Base-by-base conservation (phyloP, 208 protist species). In the Porcisia deanei region DNA sequence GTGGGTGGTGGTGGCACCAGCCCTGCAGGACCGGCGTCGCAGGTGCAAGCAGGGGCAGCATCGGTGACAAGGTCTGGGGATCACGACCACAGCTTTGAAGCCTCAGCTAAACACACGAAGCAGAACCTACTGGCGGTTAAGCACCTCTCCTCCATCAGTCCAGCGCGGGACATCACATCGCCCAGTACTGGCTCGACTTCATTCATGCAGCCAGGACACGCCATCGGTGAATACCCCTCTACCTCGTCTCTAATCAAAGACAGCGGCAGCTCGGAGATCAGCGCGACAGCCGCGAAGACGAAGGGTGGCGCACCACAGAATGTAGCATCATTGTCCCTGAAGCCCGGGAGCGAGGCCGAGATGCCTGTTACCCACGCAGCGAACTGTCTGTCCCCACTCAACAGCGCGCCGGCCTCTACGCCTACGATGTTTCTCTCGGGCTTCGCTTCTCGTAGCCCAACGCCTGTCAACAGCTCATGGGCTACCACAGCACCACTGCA, bases 401-500 rank as follows among this genome's bases (percentile, higher is more conserved):
- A 18, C 22, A 14, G n/a, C 68, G 59, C 54, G 18, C 68, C 68
- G 20, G 25, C 34, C 20, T 2, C 25, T 12, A 39, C n/a, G 54
- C 68, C 39, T 34, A 45, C 52, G 10, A 30, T 39, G 68, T n/a
- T 53, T 30, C 37, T 72, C 45, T 25, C 43, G 25, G 30, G 30
- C 3, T 72, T 60, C 37, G 18, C 52, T 34, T 72, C 68, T 58
- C 68, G 52, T 45, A 55, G 68, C 25, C 34, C 68, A 41, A 61
- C 68, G 37, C 68, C 68, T n/a, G 45, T 72, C 25, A 4, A 25
- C 25, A 72, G 41, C 68, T 20, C 54, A 43, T 30, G 34, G 34
- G 2, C 68, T 39, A 60, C 52, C 34, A 12, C 67, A 30, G 10
- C 64, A 16, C 43, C n/a, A 12, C 34, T 69, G 22, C 64, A 12